These are phyloP conservation scores for Trichoderma citrinoviride DNA, from an alignment of 2,329 filamentous ascomycete genomes.

Conservation along the genomic window DNA sequence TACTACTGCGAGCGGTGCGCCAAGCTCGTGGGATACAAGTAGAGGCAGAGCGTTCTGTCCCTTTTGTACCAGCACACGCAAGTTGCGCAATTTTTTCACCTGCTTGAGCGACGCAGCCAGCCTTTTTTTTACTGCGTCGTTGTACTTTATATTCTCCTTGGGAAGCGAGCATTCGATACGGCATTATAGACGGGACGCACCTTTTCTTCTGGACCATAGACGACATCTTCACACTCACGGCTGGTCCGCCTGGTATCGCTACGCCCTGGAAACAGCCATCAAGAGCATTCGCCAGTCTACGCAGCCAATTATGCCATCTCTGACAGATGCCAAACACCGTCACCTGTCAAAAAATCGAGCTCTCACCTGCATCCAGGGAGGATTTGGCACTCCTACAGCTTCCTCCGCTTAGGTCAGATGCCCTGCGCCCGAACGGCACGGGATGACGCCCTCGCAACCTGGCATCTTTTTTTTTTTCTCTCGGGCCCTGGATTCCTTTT, in stretches of 20 bases:
- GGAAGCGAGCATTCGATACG: not conserved
- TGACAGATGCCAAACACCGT: not conserved
- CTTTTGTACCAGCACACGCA: not conserved
- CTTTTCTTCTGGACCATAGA: not conserved
- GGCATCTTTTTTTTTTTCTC: not conserved
- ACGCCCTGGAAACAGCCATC: not conserved
- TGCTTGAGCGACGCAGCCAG: too few relatives aligned
- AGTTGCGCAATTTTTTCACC: too few relatives aligned
- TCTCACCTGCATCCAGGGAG: slow-evolving; percentile 15
- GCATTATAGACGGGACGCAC: not conserved
- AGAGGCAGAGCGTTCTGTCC: slow-evolving; percentile 23
- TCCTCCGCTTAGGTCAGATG: slow-evolving; percentile 17
- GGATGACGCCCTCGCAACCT: too few relatives aligned
- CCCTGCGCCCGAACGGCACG: not conserved
- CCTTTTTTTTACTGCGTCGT: not conserved
- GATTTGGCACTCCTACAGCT: not conserved
- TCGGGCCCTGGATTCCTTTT: not conserved
- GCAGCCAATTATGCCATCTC: not conserved
- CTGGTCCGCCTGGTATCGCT: too few relatives aligned
- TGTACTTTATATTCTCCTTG: not conserved
- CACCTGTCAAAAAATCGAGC: slow-evolving; percentile 9
- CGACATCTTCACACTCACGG: not conserved
- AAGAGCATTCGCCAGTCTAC: not conserved
- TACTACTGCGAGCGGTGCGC: slow-evolving; percentile 66
- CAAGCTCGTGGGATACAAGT: slow-evolving; percentile 62